A percentile compares a stretch with the other conserved stretches of the same genome.
Conservation (phyloP, 768 basidiomycete genomes). For the Suillus subaureus region DNA sequence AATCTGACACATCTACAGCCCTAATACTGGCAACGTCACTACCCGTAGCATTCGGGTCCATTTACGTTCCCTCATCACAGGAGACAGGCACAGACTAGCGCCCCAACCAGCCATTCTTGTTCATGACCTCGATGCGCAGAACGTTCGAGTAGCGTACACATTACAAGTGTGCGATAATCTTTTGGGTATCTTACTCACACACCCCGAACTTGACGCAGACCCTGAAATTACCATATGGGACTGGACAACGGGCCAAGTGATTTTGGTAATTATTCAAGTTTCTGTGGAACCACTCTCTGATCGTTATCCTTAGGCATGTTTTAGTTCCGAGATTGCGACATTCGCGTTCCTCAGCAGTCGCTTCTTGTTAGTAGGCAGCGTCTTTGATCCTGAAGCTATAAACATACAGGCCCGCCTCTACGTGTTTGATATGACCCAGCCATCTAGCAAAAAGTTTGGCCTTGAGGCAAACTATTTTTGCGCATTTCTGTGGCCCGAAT, state of each 20-base stretch:
- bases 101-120: constrained; percentile 34
- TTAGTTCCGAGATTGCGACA: constrained; percentile 37
- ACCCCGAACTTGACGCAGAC: constrained; percentile 28
- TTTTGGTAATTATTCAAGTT: constrained; percentile 41
- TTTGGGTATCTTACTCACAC: constrained; percentile 51
- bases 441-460: constrained; percentile 29
- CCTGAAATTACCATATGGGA: constrained; percentile 64
- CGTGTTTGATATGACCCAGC: constrained; percentile 44
- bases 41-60: constrained; percentile 36
- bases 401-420: constrained; percentile 29
- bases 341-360: constrained; percentile 46
- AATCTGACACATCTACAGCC: background rate
- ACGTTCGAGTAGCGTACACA: constrained; percentile 37
- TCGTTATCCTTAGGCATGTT: constrained; percentile 23
- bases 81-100: constrained; percentile 48
- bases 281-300: constrained; percentile 6
- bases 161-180: constrained; percentile 60
- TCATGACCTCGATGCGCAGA: constrained; percentile 22
- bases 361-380: constrained; percentile 39
- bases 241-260: constrained; percentile 57
- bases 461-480: constrained; percentile 36
- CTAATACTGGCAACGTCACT: constrained; percentile 9
- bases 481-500: constrained; percentile 45
- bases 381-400: constrained; percentile 25
- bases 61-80: constrained; percentile 47